Conservation (phyloP, 2,329 filamentous ascomycete genomes). For the Cadophora sp. region DNA sequence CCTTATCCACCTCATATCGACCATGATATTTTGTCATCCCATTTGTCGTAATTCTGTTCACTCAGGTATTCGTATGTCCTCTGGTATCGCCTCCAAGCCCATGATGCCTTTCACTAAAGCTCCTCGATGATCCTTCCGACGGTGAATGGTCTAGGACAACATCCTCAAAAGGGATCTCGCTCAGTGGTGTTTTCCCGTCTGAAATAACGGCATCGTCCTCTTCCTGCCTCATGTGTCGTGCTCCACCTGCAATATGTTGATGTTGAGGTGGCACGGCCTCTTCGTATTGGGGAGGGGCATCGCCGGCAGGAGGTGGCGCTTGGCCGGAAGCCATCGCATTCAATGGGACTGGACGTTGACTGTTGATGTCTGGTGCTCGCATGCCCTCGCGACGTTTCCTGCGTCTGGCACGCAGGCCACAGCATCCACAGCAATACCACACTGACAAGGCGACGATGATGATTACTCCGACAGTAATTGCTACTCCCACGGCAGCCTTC, state of each 20-base stretch:
- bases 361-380: constrained; percentile 13
- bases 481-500: constrained; percentile 22
- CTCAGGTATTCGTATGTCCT: constrained; percentile 39
- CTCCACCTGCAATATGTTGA: constrained; percentile 30
- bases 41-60: neutral
- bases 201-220: constrained; percentile 37
- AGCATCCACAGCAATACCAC: constrained; percentile 37
- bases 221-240: constrained; percentile 29
- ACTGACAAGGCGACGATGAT: constrained; percentile 24
- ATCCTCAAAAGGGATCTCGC: constrained; percentile 42
- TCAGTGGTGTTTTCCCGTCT: constrained; percentile 41
- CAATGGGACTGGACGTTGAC: constrained; percentile 17
- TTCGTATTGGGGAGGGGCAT: constrained; percentile 36
- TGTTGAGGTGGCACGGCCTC: constrained; percentile 34
- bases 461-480: constrained; percentile 24
- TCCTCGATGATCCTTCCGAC: constrained; percentile 30
- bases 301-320: constrained; percentile 17
- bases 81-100: constrained; percentile 33
- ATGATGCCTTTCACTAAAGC: constrained; percentile 32
- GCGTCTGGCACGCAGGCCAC: constrained; percentile 26
- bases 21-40: neutral
- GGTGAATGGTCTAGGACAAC: constrained; percentile 33
- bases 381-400: constrained; percentile 14
- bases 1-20: neutral
- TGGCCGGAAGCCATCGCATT: constrained; percentile 6